Conservation (phyloP, 164 flowering plant species). For the Sedum album region DNA sequence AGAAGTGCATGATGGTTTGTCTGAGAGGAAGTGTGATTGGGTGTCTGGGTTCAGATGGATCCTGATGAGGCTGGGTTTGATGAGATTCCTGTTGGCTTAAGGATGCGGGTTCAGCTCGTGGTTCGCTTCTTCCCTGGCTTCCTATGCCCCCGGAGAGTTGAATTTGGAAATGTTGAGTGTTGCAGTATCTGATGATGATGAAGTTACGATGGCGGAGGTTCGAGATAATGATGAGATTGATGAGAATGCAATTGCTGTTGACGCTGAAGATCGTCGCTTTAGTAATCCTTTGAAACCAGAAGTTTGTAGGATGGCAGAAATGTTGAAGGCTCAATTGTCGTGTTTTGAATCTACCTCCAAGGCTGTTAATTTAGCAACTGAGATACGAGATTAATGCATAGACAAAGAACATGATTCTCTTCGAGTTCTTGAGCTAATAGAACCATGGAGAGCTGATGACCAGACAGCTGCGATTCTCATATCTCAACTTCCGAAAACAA, state of each 20-base stretch:
- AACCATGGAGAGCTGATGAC: conserved; percentile 69
- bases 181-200: conserved; percentile 5
- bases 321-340: conserved; percentile 30
- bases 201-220: conserved; percentile 10
- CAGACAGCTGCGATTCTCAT: conserved; percentile 49
- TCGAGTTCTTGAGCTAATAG: conserved; percentile 36
- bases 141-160: conserved; percentile 32
- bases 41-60: conserved; percentile 23
- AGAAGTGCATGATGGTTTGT: conserved; percentile 54
- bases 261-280: conserved; percentile 7
- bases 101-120: conserved; percentile 13
- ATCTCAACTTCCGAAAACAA: conserved; percentile 30
- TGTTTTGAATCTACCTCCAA: conserved; percentile 29
- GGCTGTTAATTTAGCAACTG: conserved; percentile 31
- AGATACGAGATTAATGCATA: conserved; percentile 40
- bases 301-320: conserved; percentile 24
- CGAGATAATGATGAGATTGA: conserved; percentile 18
- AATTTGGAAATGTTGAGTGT: conserved; percentile 7
- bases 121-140: conserved; percentile 59
- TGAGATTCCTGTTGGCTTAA: conserved; percentile 51
- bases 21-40: conserved; percentile 25
- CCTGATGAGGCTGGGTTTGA: conserved; percentile 33
- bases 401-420: conserved; percentile 21
- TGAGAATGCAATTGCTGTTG: conserved; percentile 17
- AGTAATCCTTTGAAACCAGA: conserved; percentile 27